Percentiles rank a stretch among this genome's conserved stretches.
Evolutionary conservation across 371 early-diverging fungal genomes (phyloP).

Genomic region (Fennellomyces sp.): DNA sequence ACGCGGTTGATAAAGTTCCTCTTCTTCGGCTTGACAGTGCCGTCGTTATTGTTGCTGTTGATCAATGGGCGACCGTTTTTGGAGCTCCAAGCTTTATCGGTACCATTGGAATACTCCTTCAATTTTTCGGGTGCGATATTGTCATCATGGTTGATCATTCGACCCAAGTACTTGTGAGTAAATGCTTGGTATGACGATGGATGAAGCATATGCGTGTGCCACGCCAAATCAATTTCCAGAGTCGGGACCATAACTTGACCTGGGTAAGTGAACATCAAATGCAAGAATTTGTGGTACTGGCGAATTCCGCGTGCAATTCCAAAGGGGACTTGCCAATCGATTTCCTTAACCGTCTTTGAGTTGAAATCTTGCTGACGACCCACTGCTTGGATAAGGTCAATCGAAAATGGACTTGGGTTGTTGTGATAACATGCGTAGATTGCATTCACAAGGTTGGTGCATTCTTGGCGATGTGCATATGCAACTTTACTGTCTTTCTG

Average conservation of each 20-base stretch:
- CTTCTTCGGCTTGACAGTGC: not conserved
- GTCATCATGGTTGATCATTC: constrained; percentile 49
- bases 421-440: constrained; percentile 15
- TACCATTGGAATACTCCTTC: not conserved
- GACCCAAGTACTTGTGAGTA: constrained; percentile 24
- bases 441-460: too few relatives aligned
- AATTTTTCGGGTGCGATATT: constrained; percentile 29
- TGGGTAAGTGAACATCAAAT: constrained; percentile 16
- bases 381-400: constrained; percentile 36
- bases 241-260: constrained; percentile 34
- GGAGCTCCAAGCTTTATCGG: constrained; percentile 9
- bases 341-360: constrained; percentile 9
- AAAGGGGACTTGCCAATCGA: constrained; percentile 10
- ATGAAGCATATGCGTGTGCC: constrained; percentile 52
- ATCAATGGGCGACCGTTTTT: not conserved
- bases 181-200: constrained; percentile 35
- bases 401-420: constrained; percentile 9
- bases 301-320: constrained; percentile 5
- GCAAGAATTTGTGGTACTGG: constrained; percentile 22
- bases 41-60: not conserved
- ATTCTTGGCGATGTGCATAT: too few relatives aligned
- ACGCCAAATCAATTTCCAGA: constrained; percentile 35
- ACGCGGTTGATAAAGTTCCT: too few relatives aligned
- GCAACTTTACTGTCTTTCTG: too few relatives aligned
- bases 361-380: constrained; percentile 37